Evolutionary conservation across 371 early-diverging fungal genomes (phyloP).

Genomic region (Mucor mucedo): DNA sequence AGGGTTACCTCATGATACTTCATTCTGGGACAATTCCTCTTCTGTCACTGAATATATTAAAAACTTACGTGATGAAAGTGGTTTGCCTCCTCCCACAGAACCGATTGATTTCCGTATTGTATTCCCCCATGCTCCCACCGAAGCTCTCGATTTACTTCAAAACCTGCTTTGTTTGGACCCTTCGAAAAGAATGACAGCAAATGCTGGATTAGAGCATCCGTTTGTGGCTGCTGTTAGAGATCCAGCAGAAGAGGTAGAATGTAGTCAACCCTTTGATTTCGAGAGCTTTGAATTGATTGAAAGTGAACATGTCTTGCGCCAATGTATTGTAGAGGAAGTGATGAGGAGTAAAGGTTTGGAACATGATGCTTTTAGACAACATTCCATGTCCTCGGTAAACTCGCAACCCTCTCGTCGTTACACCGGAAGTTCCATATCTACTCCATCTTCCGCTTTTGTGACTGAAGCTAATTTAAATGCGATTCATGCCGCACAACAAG

Average conservation of each 20-base stretch:
- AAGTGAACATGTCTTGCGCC: slow-evolving; percentile 42
- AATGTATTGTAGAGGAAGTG: slow-evolving; percentile 49
- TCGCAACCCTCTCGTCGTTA: slow-evolving; percentile 34
- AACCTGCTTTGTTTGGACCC: slow-evolving; percentile 89
- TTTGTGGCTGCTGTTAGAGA: slow-evolving; percentile 72
- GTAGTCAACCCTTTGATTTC: slow-evolving; percentile 44
- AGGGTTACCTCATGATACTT: slow-evolving; percentile 92
- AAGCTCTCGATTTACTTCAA: slow-evolving; percentile 77
- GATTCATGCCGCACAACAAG: slow-evolving; percentile 38
- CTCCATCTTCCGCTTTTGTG: slow-evolving; percentile 39
- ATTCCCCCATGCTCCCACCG: slow-evolving; percentile 63
- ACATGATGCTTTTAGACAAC: slow-evolving; percentile 5
- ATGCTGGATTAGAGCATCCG: slow-evolving; percentile 78
- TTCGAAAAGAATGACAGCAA: slow-evolving; percentile 76
- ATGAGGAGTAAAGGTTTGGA: slow-evolving; percentile 23
- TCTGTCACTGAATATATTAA: slow-evolving; percentile 48
- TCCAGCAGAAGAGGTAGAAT: slow-evolving; percentile 49
- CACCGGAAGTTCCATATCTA: slow-evolving; percentile 49
- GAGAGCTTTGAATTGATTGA: slow-evolving; percentile 51
- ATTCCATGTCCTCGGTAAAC: background rate
- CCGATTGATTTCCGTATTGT: slow-evolving; percentile 44
- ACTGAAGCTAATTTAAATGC: slow-evolving; percentile 46
- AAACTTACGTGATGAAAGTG: slow-evolving; percentile 57
- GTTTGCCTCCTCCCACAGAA: slow-evolving; percentile 51
- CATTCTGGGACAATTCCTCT: slow-evolving; percentile 50